Conservation (phyloP, 345 rosid genomes). For the Excoecaria cochinchinensis region DNA sequence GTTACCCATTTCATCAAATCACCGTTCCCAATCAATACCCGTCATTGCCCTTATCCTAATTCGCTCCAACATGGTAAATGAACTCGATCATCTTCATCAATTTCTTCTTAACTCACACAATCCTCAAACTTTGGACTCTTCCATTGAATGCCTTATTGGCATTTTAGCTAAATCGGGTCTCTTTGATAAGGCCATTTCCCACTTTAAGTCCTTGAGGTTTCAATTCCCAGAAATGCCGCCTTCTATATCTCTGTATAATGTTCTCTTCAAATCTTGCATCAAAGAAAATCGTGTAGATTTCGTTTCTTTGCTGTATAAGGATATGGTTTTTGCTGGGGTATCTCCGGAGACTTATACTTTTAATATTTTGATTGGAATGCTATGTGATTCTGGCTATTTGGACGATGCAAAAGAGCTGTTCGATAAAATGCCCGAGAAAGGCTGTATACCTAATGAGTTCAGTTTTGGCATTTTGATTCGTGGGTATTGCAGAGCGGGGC, state of each 20-base stretch:
- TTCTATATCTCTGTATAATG: conserved; percentile 55
- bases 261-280: conserved; percentile 52
- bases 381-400: conserved; percentile 66
- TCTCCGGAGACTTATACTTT: conserved; percentile 77
- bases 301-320: conserved; percentile 74
- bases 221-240: conserved; percentile 51
- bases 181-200: conserved; percentile 49
- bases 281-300: conserved; percentile 42
- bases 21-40: conserved; percentile 40
- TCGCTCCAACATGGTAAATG: conserved; percentile 55
- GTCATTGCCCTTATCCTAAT: conserved; percentile 63
- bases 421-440: conserved; percentile 81
- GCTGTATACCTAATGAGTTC: conserved; percentile 75
- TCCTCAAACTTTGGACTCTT: conserved; percentile 21
- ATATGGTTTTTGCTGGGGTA: conserved; percentile 60
- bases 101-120: conserved; percentile 44
- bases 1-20: conserved; percentile 30
- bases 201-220: conserved; percentile 52
- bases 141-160: conserved; percentile 43
- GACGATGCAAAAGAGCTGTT: conserved; percentile 71
- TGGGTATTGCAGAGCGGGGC: conserved; percentile 76
- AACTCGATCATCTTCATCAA: conserved; percentile 63
- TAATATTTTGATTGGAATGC: conserved; percentile 60
- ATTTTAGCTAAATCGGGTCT: conserved; percentile 54
- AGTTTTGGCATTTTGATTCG: conserved; percentile 81